Evolutionary conservation across 139 green algal genomes (phyloP).

Genomic region (Chlamydomonas sp.): DNA sequence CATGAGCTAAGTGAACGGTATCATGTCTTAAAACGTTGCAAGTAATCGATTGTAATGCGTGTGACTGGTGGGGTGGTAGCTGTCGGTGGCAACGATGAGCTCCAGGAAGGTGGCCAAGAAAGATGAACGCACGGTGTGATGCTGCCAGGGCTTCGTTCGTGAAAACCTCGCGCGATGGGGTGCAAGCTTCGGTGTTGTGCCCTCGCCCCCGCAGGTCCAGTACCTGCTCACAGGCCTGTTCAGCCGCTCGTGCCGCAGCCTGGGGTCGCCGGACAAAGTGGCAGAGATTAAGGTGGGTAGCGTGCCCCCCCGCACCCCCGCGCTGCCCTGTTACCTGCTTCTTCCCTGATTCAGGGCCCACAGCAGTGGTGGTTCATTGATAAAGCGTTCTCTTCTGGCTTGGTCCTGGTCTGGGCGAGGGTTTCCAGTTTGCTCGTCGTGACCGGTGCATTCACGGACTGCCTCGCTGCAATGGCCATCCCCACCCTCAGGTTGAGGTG

Average conservation of each 20-base stretch:
- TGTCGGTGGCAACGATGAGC: neutral
- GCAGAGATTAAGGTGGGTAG: slow-evolving; percentile 2
- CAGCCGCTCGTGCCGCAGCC: slow-evolving; percentile 73
- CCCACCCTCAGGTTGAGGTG: slow-evolving; percentile 57
- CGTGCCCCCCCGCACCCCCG: too few species aligned
- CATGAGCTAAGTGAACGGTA: too few species aligned
- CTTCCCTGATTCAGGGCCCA: too few species aligned
- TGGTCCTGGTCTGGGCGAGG: too few species aligned
- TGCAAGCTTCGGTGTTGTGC: neutral
- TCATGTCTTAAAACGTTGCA: too few species aligned
- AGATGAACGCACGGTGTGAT: too few species aligned
- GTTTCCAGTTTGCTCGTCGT: too few species aligned
- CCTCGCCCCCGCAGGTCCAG: slow-evolving; percentile 37
- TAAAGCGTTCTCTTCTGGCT: too few species aligned
- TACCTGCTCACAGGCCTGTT: slow-evolving; percentile 81
- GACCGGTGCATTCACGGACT: too few species aligned
- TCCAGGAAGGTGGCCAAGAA: neutral
- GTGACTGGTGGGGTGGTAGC: neutral
- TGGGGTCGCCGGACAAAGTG: slow-evolving; percentile 53
- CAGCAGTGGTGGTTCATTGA: too few species aligned
- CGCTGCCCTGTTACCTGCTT: too few species aligned
- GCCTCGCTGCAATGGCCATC: too few species aligned
- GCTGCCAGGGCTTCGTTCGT: neutral
- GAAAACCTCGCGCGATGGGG: neutral
- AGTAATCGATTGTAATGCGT: neutral